phyloP scores from a whole-genome alignment of 768 basidiomycete species.

The Sarcodon sp. region DNA sequence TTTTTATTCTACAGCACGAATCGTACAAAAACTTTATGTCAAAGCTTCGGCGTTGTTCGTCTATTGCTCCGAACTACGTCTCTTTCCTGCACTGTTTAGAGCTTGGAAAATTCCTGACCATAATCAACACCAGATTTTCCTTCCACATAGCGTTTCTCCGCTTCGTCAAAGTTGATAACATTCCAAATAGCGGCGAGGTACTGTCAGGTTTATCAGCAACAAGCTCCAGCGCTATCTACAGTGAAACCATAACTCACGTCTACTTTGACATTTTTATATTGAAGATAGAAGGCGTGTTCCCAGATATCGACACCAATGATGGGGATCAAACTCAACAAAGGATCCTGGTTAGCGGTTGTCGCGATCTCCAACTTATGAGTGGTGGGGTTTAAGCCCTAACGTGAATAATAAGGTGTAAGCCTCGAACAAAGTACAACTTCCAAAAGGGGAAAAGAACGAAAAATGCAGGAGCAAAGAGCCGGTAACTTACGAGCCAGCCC shows the following conservation, averaged over 20 bases:
- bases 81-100: slow-evolving; percentile 13
- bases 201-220: slow-evolving; percentile 17
- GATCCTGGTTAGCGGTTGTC: slow-evolving; percentile 96
- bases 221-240: neutral
- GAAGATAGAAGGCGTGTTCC: slow-evolving; percentile 95
- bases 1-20: no score
- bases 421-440: neutral
- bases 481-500: slow-evolving; percentile 81
- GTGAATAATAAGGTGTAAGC: neutral
- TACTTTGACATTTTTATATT: slow-evolving; percentile 91
- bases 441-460: neutral
- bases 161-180: slow-evolving; percentile 63
- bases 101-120: slow-evolving; percentile 13
- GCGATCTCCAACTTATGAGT: slow-evolving; percentile 70
- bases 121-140: slow-evolving; percentile 13
- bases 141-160: slow-evolving; percentile 49
- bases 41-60: no score
- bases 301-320: slow-evolving; percentile 91
- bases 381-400: slow-evolving; percentile 54
- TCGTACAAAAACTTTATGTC: no score
- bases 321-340: slow-evolving; percentile 61
- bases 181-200: slow-evolving; percentile 72
- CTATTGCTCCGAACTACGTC: no score
- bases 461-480: no score
- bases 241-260: slow-evolving; percentile 45